phyloP scores from a whole-genome alignment of 192 early-diverging fungal species.

The Pilobolus umbonatus region DNA sequence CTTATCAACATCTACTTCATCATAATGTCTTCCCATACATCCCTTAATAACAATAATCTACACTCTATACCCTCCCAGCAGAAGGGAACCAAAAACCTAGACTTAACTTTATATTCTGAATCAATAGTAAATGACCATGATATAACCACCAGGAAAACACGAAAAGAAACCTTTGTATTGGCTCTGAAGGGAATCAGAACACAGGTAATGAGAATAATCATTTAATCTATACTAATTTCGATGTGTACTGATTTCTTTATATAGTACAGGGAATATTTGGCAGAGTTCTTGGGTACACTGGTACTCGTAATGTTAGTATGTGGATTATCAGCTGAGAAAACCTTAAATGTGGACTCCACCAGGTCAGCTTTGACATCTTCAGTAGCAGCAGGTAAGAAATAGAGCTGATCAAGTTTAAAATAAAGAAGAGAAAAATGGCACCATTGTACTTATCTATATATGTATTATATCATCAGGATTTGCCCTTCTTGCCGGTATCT shows the following conservation, averaged over 20 bases:
- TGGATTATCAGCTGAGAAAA: slow-evolving; percentile 55
- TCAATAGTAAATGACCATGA: not conserved
- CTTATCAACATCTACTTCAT: not conserved
- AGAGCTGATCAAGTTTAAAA: not conserved
- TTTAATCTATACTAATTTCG: not conserved
- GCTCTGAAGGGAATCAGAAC: not conserved
- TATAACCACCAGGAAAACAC: not conserved
- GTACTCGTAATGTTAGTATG: slow-evolving; percentile 60
- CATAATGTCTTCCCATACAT: slow-evolving; percentile 2
- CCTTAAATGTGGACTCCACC: slow-evolving; percentile 31
- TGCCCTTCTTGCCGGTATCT: slow-evolving; percentile 59
- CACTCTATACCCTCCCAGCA: not conserved
- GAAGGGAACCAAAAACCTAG: not conserved
- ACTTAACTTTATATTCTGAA: not conserved
- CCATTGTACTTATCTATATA: slow-evolving; percentile 44
- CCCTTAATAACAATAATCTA: not conserved
- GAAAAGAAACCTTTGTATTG: not conserved
- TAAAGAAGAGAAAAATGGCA: slow-evolving; percentile 14
- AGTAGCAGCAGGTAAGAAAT: slow-evolving; percentile 15
- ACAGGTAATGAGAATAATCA: not conserved
- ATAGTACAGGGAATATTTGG: slow-evolving; percentile 52
- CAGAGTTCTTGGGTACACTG: slow-evolving; percentile 74
- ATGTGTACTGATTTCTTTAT: not conserved
- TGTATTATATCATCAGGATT: slow-evolving; percentile 43
- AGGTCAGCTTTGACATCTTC: slow-evolving; percentile 34